These are phyloP conservation scores for Lolium multiflorum DNA, from an alignment of 176 grass and related monocot species.

Conservation along the genomic window DNA sequence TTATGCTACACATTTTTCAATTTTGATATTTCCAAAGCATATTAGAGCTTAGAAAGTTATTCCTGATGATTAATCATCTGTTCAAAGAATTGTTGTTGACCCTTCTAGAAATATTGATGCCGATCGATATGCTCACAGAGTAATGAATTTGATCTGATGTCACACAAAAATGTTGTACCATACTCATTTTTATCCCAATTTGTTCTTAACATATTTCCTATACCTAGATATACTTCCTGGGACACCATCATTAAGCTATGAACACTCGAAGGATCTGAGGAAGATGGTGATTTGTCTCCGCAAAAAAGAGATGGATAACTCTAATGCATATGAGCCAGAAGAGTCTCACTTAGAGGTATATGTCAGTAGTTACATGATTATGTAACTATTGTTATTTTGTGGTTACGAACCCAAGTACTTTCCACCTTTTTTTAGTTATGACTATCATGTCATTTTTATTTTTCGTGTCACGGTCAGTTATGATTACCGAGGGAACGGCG, in stretches of 20 bases:
- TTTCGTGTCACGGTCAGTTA: no score
- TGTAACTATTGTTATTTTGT: slow-evolving; percentile 4
- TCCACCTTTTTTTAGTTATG: no score
- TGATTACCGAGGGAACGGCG: no score
- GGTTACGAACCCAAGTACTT: not conserved
- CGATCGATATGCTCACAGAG: no score
- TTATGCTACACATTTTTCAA: slow-evolving; percentile 47
- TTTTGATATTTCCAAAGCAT: slow-evolving; percentile 58
- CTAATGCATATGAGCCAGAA: slow-evolving; percentile 57
- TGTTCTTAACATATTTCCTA: slow-evolving; percentile 17
- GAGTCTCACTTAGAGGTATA: slow-evolving; percentile 81
- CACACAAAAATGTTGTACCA: not conserved
- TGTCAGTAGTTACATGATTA: not conserved
- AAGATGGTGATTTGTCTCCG: slow-evolving; percentile 65
- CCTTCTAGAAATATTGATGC: slow-evolving; percentile 44
- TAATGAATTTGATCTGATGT: not conserved
- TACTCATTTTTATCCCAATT: not conserved
- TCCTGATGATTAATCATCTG: slow-evolving; percentile 66
- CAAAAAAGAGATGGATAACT: slow-evolving; percentile 82
- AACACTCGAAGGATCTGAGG: slow-evolving; percentile 61
- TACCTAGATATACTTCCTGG: slow-evolving; percentile 81
- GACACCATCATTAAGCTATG: slow-evolving; percentile 86
- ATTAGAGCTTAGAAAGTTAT: slow-evolving; percentile 50
- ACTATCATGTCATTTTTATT: no score
- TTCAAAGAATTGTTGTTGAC: slow-evolving; percentile 66